Conservation (phyloP, 2,329 filamentous ascomycete genomes). For the Xylariaceae sp. region DNA sequence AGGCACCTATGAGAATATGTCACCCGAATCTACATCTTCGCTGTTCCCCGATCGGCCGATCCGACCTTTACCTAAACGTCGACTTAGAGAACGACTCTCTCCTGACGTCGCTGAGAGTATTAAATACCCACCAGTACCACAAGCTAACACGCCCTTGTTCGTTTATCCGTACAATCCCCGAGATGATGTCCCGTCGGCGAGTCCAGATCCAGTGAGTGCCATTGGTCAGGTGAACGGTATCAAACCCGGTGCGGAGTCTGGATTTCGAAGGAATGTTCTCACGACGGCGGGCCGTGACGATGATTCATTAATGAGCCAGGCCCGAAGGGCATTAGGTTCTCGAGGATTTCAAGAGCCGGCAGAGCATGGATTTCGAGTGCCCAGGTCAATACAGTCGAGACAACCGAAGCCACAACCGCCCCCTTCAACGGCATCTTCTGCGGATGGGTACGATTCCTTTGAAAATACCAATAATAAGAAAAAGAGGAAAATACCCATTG, state of each 20-base stretch:
- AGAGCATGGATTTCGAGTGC: conserved; percentile 39
- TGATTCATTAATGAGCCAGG: conserved; percentile 23
- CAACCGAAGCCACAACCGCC: conserved; percentile 50
- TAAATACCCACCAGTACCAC: conserved; percentile 71
- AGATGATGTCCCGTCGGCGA: conserved; percentile 40
- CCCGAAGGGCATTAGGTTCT: conserved; percentile 35
- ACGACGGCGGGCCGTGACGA: conserved; percentile 23
- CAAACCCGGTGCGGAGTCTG: conserved; percentile 35
- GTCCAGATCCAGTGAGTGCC: conserved; percentile 24
- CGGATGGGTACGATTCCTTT: conserved; percentile 92
- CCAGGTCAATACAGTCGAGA: conserved; percentile 42
- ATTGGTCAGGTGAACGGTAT: conserved; percentile 30
- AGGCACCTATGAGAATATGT: conserved; percentile 52
- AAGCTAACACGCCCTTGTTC: conserved; percentile 68
- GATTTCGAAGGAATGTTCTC: conserved; percentile 29
- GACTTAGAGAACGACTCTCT: conserved; percentile 80
- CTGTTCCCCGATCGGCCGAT: conserved; percentile 88
- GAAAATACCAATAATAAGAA: conserved; percentile 99
- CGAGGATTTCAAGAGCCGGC: conserved; percentile 44
- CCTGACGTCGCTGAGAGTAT: conserved; percentile 79
- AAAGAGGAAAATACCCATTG: conserved; percentile 94
- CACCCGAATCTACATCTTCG: conserved; percentile 70
- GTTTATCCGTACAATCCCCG: conserved; percentile 61
- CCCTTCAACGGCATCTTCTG: conserved; percentile 63
- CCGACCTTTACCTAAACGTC: conserved; percentile 82